These are phyloP conservation scores for Ambrosia artemisiifolia DNA, from an alignment of 129 eudicot genomes.

Conservation along the genomic window DNA sequence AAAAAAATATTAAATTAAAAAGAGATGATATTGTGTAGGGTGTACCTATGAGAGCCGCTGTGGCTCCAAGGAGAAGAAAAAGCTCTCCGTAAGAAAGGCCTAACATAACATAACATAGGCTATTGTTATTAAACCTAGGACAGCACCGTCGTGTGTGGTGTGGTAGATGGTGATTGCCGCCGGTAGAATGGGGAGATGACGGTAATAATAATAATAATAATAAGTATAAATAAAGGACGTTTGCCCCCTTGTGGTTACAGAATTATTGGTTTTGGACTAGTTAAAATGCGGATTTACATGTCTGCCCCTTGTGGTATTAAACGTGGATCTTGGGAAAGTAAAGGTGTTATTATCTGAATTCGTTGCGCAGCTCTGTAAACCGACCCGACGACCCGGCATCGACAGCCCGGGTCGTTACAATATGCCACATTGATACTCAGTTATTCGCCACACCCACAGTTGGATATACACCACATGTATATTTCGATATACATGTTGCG, in stretches of 20 bases:
- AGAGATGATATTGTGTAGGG: not conserved
- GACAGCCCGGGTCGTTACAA: too few species aligned
- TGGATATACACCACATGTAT: too few species aligned
- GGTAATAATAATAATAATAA: not conserved
- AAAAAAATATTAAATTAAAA: not conserved
- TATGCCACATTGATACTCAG: too few species aligned
- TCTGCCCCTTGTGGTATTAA: not conserved
- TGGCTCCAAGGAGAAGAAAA: slow-evolving; percentile 76
- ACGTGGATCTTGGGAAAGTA: too few species aligned
- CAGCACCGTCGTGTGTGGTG: slow-evolving; percentile 16
- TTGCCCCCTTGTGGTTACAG: not conserved
- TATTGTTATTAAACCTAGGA: slow-evolving; percentile 1
- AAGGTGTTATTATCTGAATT: too few species aligned
- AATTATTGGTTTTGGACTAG: not conserved
- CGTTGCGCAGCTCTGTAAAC: too few species aligned
- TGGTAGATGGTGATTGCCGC: slow-evolving; percentile 12
- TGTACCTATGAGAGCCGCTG: slow-evolving; percentile 78
- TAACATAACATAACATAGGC: slow-evolving; percentile 64
- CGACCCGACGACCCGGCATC: too few species aligned
- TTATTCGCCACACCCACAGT: too few species aligned
- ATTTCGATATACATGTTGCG: too few species aligned
- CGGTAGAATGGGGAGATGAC: not conserved
- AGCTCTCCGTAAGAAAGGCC: slow-evolving; percentile 90
- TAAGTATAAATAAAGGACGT: slow-evolving; percentile 4
- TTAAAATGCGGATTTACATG: not conserved